A percentile compares a stretch with the other conserved stretches of the same genome.
Conservation (phyloP, 129 eudicot genomes). For the Escallonia herrerae region DNA sequence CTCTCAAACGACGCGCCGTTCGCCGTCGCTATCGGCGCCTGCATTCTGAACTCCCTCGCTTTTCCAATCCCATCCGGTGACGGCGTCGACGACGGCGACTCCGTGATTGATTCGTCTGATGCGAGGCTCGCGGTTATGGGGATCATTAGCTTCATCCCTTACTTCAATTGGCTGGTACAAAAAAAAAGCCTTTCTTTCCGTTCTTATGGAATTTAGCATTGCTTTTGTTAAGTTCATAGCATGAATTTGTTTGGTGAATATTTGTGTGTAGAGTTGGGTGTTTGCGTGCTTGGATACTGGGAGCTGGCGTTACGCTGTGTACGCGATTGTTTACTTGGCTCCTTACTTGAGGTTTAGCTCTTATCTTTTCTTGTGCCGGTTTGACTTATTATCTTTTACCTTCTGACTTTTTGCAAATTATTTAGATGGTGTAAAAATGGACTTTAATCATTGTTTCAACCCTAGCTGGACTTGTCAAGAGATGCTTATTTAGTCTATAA, state of each 20-base stretch:
- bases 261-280: slow-evolving; percentile 73
- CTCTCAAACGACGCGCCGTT: slow-evolving; percentile 62
- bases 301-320: slow-evolving; percentile 65
- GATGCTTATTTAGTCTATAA: too few relatives aligned
- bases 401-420: not conserved
- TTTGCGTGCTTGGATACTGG: slow-evolving; percentile 94
- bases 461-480: too few relatives aligned
- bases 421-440: too few relatives aligned
- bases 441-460: too few relatives aligned
- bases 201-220: not conserved
- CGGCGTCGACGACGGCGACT: slow-evolving; percentile 48
- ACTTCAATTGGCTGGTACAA: slow-evolving; percentile 97
- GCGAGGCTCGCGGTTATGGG: slow-evolving; percentile 92
- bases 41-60: slow-evolving; percentile 61
- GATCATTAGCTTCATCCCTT: slow-evolving; percentile 89
- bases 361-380: not conserved
- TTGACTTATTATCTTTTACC: not conserved
- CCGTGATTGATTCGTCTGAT: slow-evolving; percentile 58
- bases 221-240: not conserved
- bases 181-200: not conserved
- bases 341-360: slow-evolving; percentile 73
- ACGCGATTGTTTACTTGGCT: slow-evolving; percentile 77
- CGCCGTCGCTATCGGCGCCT: slow-evolving; percentile 72
- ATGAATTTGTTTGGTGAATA: not conserved
- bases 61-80: slow-evolving; percentile 39